Percentiles rank a stretch among this genome's conserved stretches.
Conservation (phyloP, 2,329 filamentous ascomycete genomes). For the Alternaria tenuissima region DNA sequence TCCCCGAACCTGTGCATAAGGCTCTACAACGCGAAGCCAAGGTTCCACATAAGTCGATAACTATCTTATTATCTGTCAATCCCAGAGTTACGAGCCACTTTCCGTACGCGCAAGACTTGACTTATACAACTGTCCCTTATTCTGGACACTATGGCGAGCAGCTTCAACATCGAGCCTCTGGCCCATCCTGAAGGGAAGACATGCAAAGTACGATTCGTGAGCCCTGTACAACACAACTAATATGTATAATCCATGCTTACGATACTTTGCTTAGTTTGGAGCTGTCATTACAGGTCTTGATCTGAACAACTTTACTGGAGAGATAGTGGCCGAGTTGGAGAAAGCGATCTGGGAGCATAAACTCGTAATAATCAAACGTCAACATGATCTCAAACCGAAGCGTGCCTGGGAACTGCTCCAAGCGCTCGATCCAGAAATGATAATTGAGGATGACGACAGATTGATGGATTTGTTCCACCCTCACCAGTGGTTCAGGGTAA, state of each 20-base stretch:
- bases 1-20: background rate
- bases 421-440: background rate
- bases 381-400: background rate
- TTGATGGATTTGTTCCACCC: background rate
- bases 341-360: constrained; percentile 3
- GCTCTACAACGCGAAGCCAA: background rate
- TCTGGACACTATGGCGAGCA: background rate
- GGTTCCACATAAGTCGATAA: background rate
- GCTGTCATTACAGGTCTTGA: constrained; percentile 4
- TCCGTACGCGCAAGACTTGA: no score
- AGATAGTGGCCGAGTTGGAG: no score
- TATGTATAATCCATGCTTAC: no score
- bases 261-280: background rate
- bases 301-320: constrained; percentile 1
- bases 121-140: no score
- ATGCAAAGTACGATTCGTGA: background rate
- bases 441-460: background rate
- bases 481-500: background rate
- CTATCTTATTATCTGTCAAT: no score
- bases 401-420: background rate
- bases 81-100: no score
- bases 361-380: constrained; percentile 3
- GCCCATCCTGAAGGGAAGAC: constrained; percentile 1
- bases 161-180: constrained; percentile 4
- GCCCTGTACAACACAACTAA: no score